Evolutionary conservation across 1,284 basidiomycete species (phyloP), one percentile per base, ranked within the genome.

Genomic region (Ceratobasidium sp.): DNA sequence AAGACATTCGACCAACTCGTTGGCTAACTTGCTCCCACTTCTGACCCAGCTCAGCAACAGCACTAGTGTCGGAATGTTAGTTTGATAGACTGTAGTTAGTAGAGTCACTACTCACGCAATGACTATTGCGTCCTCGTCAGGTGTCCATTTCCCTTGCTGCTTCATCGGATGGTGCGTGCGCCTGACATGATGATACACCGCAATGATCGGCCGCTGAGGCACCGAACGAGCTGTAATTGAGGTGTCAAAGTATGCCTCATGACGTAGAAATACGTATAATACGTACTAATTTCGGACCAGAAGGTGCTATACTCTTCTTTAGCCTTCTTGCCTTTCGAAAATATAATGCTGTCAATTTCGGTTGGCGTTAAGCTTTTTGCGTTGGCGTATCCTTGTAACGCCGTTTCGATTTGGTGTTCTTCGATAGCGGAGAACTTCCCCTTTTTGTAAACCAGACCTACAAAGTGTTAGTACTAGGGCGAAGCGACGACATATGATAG

Each of bases 361-460:
- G 17, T 14, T 27, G 48, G 53, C 2, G 27, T 27, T 22, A 41
- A 50, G 31, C 73, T 6, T 83, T 89, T 66, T 78, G 92, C 92
- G 33, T 82, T 79, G 69, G 88, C 86, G 80, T 90, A 94, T 3
- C 82, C 81, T 75, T 91, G 88, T 44, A 95, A 88, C 6, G 91
- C 91, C 19, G 82, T 81, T 76, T 84, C 86, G 1, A 95, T 81
- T 76, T 89, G 88, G 27, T 88, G 86, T 76, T 91, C 91, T 79
- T 95, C 93, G 54, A 89, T 89, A 1, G 88, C 87, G 19, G 91
- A 92, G 79, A 95, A 95, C 80, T 93, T 93, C 22, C 93, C 93
- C 81, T 93, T 93, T 82, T 92, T 94, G 81, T 92, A 95, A 3
- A 92, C 86, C 22, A 95, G 86, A 36, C 93, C 93, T 94, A 73